Evolutionary conservation across 345 rosid species (phyloP).

Genomic region (Aquilaria sinensis): DNA sequence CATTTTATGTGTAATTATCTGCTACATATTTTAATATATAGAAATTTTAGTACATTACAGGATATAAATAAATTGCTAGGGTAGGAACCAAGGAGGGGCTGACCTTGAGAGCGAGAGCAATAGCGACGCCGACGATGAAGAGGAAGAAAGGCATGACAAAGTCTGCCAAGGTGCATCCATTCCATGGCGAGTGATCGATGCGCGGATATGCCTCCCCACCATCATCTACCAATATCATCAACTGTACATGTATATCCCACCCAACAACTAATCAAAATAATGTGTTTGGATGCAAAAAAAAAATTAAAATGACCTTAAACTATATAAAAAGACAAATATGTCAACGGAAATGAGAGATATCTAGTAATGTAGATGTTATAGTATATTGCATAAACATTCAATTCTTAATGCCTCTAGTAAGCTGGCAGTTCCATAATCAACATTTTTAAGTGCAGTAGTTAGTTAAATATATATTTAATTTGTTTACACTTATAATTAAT

Average conservation of each 20-base stretch:
- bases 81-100: neutral
- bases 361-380: too few relatives aligned
- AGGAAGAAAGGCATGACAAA: slow-evolving; percentile 73
- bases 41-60: neutral
- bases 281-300: neutral
- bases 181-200: slow-evolving; percentile 70
- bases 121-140: slow-evolving; percentile 63
- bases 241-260: slow-evolving; percentile 12
- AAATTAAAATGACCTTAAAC: too few relatives aligned
- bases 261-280: too few relatives aligned
- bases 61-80: neutral
- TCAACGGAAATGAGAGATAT: neutral
- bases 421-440: too few relatives aligned
- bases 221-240: slow-evolving; percentile 64
- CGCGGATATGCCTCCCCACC: slow-evolving; percentile 44
- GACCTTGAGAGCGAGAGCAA: slow-evolving; percentile 69
- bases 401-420: too few relatives aligned
- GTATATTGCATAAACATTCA: too few relatives aligned
- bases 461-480: too few relatives aligned
- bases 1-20: neutral
- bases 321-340: neutral
- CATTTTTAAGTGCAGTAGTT: too few relatives aligned
- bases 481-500: too few relatives aligned
- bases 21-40: neutral
- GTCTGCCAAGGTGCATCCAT: slow-evolving; percentile 60